Conservation (phyloP, 192 early-diverging fungal species). For the Podila verticillata region DNA sequence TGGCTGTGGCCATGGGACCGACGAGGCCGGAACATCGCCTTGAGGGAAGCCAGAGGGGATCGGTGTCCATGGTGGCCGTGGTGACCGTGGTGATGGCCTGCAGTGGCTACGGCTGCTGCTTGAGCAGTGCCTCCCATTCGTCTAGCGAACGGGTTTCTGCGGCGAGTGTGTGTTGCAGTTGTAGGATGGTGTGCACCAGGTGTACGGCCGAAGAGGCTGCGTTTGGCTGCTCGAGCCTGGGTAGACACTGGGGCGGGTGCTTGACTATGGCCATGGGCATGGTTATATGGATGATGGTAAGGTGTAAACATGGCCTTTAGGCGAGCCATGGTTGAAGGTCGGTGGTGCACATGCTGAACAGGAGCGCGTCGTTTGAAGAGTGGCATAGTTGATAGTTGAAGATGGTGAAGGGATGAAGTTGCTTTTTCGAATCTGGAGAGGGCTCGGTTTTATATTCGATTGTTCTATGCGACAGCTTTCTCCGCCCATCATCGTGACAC, state of each 20-base stretch:
- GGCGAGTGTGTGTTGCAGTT: background rate
- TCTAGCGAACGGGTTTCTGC: background rate
- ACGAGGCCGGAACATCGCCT: slow-evolving; percentile 1
- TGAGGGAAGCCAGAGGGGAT: background rate
- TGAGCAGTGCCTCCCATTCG: background rate
- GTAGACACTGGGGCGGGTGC: background rate
- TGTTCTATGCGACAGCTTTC: background rate
- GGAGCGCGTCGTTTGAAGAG: background rate
- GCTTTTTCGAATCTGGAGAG: background rate
- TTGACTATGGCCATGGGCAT: background rate
- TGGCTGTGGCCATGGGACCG: background rate
- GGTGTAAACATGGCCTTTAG: slow-evolving; percentile 6
- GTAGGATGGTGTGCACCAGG: background rate
- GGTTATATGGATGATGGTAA: background rate
- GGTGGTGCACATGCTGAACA: background rate
- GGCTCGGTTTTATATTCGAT: background rate
- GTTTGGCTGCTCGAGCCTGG: background rate
- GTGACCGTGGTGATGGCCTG: background rate
- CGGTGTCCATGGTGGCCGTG: background rate
- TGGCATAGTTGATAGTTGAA: background rate
- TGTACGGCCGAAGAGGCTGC: background rate
- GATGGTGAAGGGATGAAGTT: background rate
- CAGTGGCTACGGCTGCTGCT: background rate
- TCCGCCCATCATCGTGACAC: slow-evolving; percentile 3
- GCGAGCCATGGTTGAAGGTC: background rate